A percentile compares a stretch with the other conserved stretches of the same genome.
Evolutionary conservation across 2,329 filamentous ascomycete genomes (phyloP).

Genomic region (Calonectria naviculata): DNA sequence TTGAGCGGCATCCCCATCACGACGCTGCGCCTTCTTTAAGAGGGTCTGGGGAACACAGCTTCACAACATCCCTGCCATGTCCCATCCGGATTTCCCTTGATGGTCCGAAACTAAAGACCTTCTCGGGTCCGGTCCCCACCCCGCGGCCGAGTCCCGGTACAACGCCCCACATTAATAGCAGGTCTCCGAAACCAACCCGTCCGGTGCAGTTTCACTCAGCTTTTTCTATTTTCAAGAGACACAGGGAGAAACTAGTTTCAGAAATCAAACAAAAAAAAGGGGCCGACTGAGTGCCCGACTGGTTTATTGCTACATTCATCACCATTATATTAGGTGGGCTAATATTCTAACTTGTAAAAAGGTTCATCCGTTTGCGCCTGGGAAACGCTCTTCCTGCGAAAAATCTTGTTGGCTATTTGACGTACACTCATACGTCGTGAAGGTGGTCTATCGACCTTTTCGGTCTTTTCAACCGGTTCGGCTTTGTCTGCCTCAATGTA

Average conservation of each 20-base stretch:
- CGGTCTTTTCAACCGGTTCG: constrained; percentile 28
- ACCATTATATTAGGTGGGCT: constrained; percentile 27
- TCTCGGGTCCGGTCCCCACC: constrained; percentile 19
- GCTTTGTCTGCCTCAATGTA: constrained; percentile 34
- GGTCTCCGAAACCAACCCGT: constrained; percentile 6
- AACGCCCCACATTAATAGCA: neutral
- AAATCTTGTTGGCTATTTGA: constrained; percentile 42
- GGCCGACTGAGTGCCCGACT: constrained; percentile 22
- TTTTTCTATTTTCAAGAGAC: neutral
- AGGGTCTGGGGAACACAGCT: neutral
- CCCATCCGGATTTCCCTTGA: neutral
- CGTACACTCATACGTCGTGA: constrained; percentile 42
- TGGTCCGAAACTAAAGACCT: neutral
- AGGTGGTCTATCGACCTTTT: constrained; percentile 24
- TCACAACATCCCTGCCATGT: neutral
- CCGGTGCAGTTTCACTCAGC: neutral
- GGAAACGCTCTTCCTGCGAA: constrained; percentile 42
- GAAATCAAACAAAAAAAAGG: constrained; percentile 9
- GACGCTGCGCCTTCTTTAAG: neutral
- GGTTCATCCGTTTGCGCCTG: constrained; percentile 39
- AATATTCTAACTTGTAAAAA: constrained; percentile 40
- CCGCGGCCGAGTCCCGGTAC: neutral
- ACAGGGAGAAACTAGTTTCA: constrained; percentile 10
- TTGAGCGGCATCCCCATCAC: neutral
- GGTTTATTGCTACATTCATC: constrained; percentile 33